A percentile compares a stretch with the other conserved stretches of the same genome.
phyloP scores from a whole-genome alignment of 768 basidiomycete species.

The Cyclocybe cylindracea region DNA sequence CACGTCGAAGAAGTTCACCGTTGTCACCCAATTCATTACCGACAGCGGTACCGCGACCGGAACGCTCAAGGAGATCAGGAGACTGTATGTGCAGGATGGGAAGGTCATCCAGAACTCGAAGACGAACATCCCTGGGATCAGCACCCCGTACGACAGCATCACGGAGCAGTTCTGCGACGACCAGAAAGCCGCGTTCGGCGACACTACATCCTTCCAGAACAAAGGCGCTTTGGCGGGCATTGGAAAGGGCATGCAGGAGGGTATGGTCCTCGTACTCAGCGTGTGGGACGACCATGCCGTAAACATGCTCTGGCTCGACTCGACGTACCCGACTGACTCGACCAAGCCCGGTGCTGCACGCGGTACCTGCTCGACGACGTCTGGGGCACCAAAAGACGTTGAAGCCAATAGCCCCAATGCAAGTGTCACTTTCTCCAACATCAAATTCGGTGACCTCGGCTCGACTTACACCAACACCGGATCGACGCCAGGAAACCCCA shows the following conservation, averaged over 20 bases:
- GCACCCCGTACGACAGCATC: constrained; percentile 42
- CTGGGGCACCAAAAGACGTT: constrained; percentile 46
- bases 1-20: constrained; percentile 51
- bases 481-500: background rate
- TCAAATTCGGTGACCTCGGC: constrained; percentile 51
- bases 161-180: constrained; percentile 48
- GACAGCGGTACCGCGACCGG: constrained; percentile 44
- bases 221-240: constrained; percentile 42
- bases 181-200: constrained; percentile 49
- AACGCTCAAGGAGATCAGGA: constrained; percentile 52
- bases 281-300: constrained; percentile 56
- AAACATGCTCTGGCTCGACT: constrained; percentile 60
- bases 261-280: constrained; percentile 50
- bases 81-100: constrained; percentile 56
- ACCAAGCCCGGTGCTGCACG: constrained; percentile 44
- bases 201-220: constrained; percentile 43
- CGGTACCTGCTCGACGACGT: constrained; percentile 49
- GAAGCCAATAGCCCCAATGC: constrained; percentile 39
- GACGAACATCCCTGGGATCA: constrained; percentile 45
- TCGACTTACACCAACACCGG: constrained; percentile 35
- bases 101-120: constrained; percentile 52
- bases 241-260: constrained; percentile 35
- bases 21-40: constrained; percentile 61
- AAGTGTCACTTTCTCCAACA: constrained; percentile 55
- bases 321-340: constrained; percentile 42